Evolutionary conservation across 1,284 basidiomycete genomes (phyloP), one percentile per base, ranked within the genome.

Genomic region (Ceratobasidium sp.): DNA sequence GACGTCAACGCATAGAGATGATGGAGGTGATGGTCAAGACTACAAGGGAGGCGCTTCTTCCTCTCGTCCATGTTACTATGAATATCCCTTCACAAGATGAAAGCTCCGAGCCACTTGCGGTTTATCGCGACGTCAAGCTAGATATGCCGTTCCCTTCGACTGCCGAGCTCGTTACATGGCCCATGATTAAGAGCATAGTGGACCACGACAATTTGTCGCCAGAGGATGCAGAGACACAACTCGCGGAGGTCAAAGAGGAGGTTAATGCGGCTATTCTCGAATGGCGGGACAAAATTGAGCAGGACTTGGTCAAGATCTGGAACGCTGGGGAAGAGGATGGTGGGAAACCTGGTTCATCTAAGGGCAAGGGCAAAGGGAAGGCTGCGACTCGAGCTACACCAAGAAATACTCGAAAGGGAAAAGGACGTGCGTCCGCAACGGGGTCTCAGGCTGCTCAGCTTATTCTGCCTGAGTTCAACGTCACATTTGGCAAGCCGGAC

Each of bases 201-300:
- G 33, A 33, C 33, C 33, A 70, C 7, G n/a, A 33, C 20, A 49
- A 70, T n/a, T 7, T 55, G 9, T 55, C 67, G 9, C 23, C 28
- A 5, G 67, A 70, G n/a, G 67, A 70, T 10, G 26, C 46, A 12
- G 46, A 55, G 20, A 10, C 23, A 1, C 28, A 40, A n/a, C 26
- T 70, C 10, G 49, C 18, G 20, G 49, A 51, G 23, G 7, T 28
- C n/a, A 51, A 26, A 46, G 15, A 70, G 9, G 67, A 51, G 49
- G 15, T 70, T 55, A 49, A 33, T 53, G 49, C 15, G 49, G 26
- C 18, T 13, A 18, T 70, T 28, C 15, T 55, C 6, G 67, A 70
- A 15, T 70, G 67, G 67, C 44, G 51, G 49, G 67, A 51, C 4
- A 70, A 28, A 9, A n/a, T 67, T 46, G 40, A 67, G 18, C 64